Base-by-base conservation (phyloP, 148 eudicot genomes). In the Amaranthus palmeri region DNA sequence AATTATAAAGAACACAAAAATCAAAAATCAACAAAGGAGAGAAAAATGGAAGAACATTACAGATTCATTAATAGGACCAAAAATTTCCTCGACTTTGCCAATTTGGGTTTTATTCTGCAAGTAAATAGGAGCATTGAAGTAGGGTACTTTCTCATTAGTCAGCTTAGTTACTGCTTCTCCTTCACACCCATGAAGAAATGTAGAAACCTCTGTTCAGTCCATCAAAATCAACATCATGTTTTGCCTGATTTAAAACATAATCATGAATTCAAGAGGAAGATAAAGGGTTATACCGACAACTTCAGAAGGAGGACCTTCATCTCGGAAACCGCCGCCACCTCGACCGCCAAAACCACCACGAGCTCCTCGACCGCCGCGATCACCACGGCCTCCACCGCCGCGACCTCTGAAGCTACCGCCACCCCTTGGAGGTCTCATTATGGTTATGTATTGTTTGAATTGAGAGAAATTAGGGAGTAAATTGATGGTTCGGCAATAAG, bases 121-220 rank as follows among this genome's bases (percentile, higher is more conserved):
- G 83, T 89, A 95, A 74, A 95, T 91, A 0, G 91, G 88, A 4
- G 98, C 96, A 80, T 95, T 95, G 42, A 95, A 95, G 82, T 81
- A 88, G 0, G 98, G 98, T 47, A 95, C 78, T 75, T 95, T 95
- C 85, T 95, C 97, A 52, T 95, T 77, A 0, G 97, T 89, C 48
- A 95, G 89, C 86, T 90, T 93, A 2, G 93, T 85, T 47, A 93
- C 96, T 53, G 98, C 98, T 55, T 93, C 98, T 42, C 96, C 98
- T 66, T 93, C 98, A 47, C 86, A 83, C 40, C 90, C 98, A 71
- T 93, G 92, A 55, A 93, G 67, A 81, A 93, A 93, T 25, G 90
- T 18, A 41, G 96, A 76, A 67, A 93, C 81, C 81, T 93, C 98
- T 93, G 80, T 25, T 25, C 74, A 72, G 43, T 42, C 14, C 53